Percentiles rank a stretch among this genome's conserved stretches.
phyloP scores from a whole-genome alignment of 768 basidiomycete species.

The Cubamyces sp. region DNA sequence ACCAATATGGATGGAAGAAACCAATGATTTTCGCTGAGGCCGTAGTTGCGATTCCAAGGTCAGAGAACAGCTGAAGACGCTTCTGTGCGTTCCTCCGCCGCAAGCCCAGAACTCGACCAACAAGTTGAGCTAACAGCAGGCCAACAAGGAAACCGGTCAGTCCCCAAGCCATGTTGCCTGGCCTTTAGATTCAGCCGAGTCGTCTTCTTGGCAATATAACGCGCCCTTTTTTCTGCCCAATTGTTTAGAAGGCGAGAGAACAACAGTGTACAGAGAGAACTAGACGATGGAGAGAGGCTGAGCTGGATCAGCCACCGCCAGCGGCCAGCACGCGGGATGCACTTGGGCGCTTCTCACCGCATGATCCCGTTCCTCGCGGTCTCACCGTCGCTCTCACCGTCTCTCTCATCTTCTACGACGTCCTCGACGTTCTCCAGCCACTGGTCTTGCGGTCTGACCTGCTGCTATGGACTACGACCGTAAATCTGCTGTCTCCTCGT shows the following conservation, averaged over 20 bases:
- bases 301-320: conserved; percentile 5
- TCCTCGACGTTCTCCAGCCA: background rate
- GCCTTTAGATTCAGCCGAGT: too few relatives aligned
- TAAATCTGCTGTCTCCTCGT: conserved; percentile 80
- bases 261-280: background rate
- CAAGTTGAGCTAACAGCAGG: background rate
- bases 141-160: conserved; percentile 5
- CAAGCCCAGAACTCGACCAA: conserved; percentile 15
- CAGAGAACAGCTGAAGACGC: background rate
- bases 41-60: background rate
- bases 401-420: conserved; percentile 6
- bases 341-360: conserved; percentile 1
- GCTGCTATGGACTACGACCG: conserved; percentile 71
- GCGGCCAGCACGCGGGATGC: conserved; percentile 3
- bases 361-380: background rate
- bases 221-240: background rate
- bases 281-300: background rate
- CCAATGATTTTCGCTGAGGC: conserved; percentile 57
- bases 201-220: background rate
- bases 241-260: background rate
- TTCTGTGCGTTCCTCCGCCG: conserved; percentile 16
- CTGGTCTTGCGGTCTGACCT: background rate
- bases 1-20: conserved; percentile 98
- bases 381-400: conserved; percentile 8
- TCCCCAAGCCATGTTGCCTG: conserved; percentile 9